A percentile compares a stretch with the other conserved stretches of the same genome.
These are phyloP conservation scores for Chimonanthus salicifolius DNA, from an alignment of 164 flowering plant species.

Conservation along the genomic window DNA sequence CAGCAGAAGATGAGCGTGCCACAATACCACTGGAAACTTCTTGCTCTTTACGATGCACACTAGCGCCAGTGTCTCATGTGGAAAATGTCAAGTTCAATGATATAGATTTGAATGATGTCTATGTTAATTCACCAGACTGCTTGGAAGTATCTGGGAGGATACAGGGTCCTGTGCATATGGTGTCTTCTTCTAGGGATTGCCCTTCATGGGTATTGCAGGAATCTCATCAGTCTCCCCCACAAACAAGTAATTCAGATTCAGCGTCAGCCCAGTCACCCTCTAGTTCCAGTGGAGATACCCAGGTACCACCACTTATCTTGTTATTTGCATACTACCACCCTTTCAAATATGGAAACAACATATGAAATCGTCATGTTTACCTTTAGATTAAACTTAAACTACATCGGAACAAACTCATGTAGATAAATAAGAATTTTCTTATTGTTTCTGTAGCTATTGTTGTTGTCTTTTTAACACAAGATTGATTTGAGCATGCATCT, in stretches of 20 bases:
- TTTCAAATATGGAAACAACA: neutral
- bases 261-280: slow-evolving; percentile 74
- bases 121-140: slow-evolving; percentile 55
- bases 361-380: neutral
- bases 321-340: neutral
- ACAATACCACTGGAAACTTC: slow-evolving; percentile 15
- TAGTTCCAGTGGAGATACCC: slow-evolving; percentile 83
- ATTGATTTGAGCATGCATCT: too few relatives aligned
- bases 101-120: slow-evolving; percentile 73
- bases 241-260: slow-evolving; percentile 82
- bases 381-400: too few relatives aligned
- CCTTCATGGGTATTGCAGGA: slow-evolving; percentile 48
- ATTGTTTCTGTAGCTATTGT: too few relatives aligned
- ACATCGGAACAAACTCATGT: too few relatives aligned
- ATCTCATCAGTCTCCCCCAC: slow-evolving; percentile 58
- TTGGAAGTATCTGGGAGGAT: slow-evolving; percentile 38
- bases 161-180: slow-evolving; percentile 21
- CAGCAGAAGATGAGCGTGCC: slow-evolving; percentile 16
- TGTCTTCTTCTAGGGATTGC: slow-evolving; percentile 25
- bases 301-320: slow-evolving; percentile 33
- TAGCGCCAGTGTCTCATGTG: neutral
- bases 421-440: too few relatives aligned
- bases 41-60: too few relatives aligned
- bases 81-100: slow-evolving; percentile 33
- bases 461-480: too few relatives aligned